Percentiles rank a stretch among this genome's conserved stretches.
These are phyloP conservation scores for Colletotrichum sp. DNA, from an alignment of 2,329 filamentous ascomycete species.

Conservation along the genomic window DNA sequence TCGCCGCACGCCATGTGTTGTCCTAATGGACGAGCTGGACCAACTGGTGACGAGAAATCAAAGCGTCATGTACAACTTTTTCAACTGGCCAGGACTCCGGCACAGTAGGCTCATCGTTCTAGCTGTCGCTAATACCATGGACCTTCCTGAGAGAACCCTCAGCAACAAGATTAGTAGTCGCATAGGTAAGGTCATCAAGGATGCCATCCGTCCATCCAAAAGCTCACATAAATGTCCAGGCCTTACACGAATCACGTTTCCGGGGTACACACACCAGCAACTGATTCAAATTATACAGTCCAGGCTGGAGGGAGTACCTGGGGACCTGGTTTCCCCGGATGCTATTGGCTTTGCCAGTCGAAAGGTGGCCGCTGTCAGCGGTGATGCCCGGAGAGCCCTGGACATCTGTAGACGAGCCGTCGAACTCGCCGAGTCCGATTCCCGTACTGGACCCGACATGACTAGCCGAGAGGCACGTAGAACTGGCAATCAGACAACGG, in stretches of 20 bases:
- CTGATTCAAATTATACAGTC: constrained; percentile 97
- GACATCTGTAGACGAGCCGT: constrained; percentile 96
- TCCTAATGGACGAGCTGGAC: constrained; percentile 97
- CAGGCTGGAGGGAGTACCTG: constrained; percentile 86
- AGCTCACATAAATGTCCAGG: constrained; percentile 40
- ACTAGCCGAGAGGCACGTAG: constrained; percentile 25
- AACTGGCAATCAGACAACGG: constrained; percentile 32
- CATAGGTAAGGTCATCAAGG: constrained; percentile 51
- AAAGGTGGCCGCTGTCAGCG: constrained; percentile 95
- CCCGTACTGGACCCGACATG: constrained; percentile 46
- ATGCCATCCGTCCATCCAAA: not conserved
- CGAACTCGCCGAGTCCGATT: constrained; percentile 86
- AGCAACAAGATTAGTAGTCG: constrained; percentile 99
- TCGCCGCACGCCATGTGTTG: constrained; percentile 90
- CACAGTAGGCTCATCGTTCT: constrained; percentile 95
- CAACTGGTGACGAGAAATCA: constrained; percentile 98
- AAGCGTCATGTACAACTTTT: constrained; percentile 99
- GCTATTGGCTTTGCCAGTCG: constrained; percentile 95
- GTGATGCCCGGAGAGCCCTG: constrained; percentile 88
- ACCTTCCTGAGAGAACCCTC: constrained; percentile 91
- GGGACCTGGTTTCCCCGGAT: constrained; percentile 88
- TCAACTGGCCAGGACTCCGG: constrained; percentile 95
- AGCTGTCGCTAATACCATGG: constrained; percentile 98
- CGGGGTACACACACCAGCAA: constrained; percentile 96
- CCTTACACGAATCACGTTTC: constrained; percentile 93